Conservation (phyloP, 2,329 filamentous ascomycete species). For the Trichoderma gracile region DNA sequence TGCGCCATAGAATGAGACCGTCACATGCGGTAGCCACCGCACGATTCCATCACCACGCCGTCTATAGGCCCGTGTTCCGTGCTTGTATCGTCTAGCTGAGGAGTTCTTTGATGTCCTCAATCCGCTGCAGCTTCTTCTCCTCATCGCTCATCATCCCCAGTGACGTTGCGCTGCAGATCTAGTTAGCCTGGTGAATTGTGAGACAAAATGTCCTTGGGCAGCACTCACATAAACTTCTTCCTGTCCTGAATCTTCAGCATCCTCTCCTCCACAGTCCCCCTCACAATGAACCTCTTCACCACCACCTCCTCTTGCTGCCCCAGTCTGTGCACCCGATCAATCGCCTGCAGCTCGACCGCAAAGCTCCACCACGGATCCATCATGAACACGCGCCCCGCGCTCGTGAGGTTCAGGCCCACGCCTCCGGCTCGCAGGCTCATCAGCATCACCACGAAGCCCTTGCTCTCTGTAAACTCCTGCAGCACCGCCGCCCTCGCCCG, state of each 20-base stretch:
- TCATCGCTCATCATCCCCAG: conserved; percentile 94
- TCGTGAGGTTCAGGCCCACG: conserved; percentile 89
- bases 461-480: conserved; percentile 62
- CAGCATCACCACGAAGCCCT: conserved; percentile 71
- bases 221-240: conserved; percentile 89
- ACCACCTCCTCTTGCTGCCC: conserved; percentile 84
- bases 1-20: conserved; percentile 13
- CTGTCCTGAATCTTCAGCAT: conserved; percentile 93
- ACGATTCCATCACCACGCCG: not conserved
- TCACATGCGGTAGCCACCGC: not conserved
- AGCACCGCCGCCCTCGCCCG: conserved; percentile 80
- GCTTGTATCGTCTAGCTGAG: conserved; percentile 55
- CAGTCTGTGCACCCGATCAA: conserved; percentile 97
- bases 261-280: conserved; percentile 88
- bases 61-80: not conserved
- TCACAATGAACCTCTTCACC: conserved; percentile 85
- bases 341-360: conserved; percentile 93
- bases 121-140: conserved; percentile 83
- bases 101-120: conserved; percentile 92
- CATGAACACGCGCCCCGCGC: conserved; percentile 89
- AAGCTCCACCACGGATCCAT: conserved; percentile 99
- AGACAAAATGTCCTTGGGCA: not conserved
- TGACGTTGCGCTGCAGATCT: conserved; percentile 71
- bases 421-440: conserved; percentile 87
- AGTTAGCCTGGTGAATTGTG: not conserved